Conservation (phyloP, 805 yeast species). For the Saccharomyces eubayanus region DNA sequence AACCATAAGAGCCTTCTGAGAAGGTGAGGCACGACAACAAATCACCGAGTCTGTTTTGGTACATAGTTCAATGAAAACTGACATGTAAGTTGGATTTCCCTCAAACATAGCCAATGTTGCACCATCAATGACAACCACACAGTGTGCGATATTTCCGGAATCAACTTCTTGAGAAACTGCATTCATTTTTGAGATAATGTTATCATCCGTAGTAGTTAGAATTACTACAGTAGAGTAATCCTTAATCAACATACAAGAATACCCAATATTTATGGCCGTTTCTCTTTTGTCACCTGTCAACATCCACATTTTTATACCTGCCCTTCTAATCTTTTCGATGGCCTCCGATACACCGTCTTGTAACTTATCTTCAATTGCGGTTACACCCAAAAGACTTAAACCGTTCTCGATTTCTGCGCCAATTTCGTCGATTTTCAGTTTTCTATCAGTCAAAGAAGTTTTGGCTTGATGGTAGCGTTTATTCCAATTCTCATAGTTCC, state of each 20-base stretch:
- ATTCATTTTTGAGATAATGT: conserved; percentile 57
- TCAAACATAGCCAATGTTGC: conserved; percentile 69
- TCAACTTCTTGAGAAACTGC: conserved; percentile 69
- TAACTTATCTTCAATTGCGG: conserved; percentile 94
- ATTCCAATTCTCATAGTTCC: conserved; percentile 61
- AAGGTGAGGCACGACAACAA: conserved; percentile 93
- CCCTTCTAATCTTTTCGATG: conserved; percentile 82
- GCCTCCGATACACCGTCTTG: conserved; percentile 97
- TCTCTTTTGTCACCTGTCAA: conserved; percentile 96
- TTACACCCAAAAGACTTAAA: conserved; percentile 76
- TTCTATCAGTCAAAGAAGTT: conserved; percentile 62
- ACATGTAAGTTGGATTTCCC: conserved; percentile 58
- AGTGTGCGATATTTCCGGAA: conserved; percentile 76
- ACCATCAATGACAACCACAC: conserved; percentile 95
- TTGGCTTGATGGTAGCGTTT: conserved; percentile 64
- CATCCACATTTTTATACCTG: conserved; percentile 97
- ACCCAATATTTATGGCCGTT: conserved; percentile 95
- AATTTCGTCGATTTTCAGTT: conserved; percentile 53
- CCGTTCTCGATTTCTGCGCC: conserved; percentile 66
- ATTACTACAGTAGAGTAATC: conserved; percentile 85
- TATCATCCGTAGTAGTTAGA: conserved; percentile 48
- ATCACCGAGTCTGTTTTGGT: conserved; percentile 84
- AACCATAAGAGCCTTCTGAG: conserved; percentile 91
- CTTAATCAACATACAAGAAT: conserved; percentile 84
- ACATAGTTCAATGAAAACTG: conserved; percentile 76